These are phyloP conservation scores for Solanum hybrid DNA, from an alignment of 305 asterid species.

Conservation along the genomic window DNA sequence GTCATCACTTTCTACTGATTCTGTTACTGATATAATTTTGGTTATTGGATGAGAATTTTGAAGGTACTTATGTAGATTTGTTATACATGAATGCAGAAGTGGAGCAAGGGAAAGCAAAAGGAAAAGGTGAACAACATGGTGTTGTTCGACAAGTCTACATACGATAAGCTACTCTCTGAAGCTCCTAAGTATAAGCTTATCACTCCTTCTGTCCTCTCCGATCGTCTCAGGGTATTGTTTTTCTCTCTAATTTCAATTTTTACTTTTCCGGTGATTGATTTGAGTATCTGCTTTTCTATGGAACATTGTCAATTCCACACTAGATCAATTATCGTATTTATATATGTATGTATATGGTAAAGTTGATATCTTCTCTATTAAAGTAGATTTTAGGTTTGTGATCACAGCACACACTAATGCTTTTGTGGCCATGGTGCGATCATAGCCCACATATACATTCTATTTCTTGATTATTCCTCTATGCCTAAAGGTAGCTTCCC, in stretches of 20 bases:
- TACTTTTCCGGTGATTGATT: not conserved
- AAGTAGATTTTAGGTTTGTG: not conserved
- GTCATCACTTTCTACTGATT: constrained; percentile 12
- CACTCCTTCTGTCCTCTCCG: constrained; percentile 75
- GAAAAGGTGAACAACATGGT: constrained; percentile 31
- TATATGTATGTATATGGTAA: not conserved
- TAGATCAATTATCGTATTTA: not conserved
- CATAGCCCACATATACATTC: not conserved
- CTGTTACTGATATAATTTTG: not conserved
- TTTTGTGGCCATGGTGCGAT: not conserved
- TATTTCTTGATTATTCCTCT: not conserved
- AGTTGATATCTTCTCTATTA: not conserved
- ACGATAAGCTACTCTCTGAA: constrained; percentile 50
- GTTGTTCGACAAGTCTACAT: constrained; percentile 17
- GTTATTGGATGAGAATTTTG: not conserved
- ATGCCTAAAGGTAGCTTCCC: not conserved
- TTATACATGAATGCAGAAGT: constrained; percentile 3
- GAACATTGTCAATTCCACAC: not conserved
- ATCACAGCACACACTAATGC: not conserved
- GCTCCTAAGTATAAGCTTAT: constrained; percentile 80
- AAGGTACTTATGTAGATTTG: not conserved
- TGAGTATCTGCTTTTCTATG: not conserved
- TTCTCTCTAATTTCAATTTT: not conserved
- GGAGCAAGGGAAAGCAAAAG: constrained; percentile 30
- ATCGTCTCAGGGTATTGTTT: constrained; percentile 65